Base-by-base conservation (phyloP, 2,329 filamentous ascomycete genomes). In the Neophaeococcomyces mojaviensis region DNA sequence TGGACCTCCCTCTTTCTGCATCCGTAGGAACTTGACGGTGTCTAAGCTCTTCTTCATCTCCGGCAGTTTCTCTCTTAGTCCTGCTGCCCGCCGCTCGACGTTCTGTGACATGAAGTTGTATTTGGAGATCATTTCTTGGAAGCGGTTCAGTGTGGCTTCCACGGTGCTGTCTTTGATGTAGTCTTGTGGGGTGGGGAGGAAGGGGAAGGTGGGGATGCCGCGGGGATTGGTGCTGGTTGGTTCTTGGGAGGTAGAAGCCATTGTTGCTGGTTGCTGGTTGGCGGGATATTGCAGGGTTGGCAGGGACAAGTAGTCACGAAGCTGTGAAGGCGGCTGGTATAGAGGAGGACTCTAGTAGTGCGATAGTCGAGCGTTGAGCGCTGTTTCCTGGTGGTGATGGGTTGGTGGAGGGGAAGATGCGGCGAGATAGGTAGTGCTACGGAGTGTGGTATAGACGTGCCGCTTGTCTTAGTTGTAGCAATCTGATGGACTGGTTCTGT, bases 31-130 rank as follows among this genome's bases (percentile, higher is more conserved):
- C 48, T 74, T 77, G 41, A 97, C 90, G 15, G 88, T 92, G 49
- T 97, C 90, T 49, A 97, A 69, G 1, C 92, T 97, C 74, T 96
- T 96, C 60, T 87, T 82, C 54, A 98, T 97, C 64, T 98, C 92
- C 0, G 92, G 92, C 55, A 98, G 88, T 72, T 97, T 98, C 61
- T 96, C 89, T 61, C 83, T 86, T 46, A 98, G 71, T 2, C 89
- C 88, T 3, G 77, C 74, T 44, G 86, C 83, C 39, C 92, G 79
- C 53, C 88, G 78, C 65, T 94, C 84, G 49, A 92, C 86, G 67
- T 95, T 97, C 63, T 84, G 74, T 70, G 97, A 88, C 92, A 98
- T 98, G 70, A 97, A 98, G 67, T 97, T 92, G 72, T 98, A 98
- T 76, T 98, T 98, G 58, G 88, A 94, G 63, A 64, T 62, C 60